Evolutionary conservation across 257 asterid species (phyloP), one percentile per base, ranked within the genome.

Genomic region (Petunia secreta): DNA sequence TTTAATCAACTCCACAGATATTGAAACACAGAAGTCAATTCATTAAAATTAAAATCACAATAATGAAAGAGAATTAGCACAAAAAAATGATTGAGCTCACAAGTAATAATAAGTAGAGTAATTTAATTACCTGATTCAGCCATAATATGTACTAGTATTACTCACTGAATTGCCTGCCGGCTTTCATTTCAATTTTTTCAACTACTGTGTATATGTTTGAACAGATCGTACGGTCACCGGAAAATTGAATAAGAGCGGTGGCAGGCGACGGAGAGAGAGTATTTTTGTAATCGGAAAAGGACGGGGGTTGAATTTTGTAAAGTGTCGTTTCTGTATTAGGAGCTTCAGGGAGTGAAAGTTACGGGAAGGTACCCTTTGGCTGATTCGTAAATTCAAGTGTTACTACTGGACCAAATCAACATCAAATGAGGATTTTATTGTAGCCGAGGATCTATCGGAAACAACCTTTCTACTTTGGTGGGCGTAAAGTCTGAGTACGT

Each of bases 111-210:
- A 69, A 71, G 59, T 71, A 34, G 6, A 71, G 34, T 50, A 25
- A 25, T 71, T 52, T 16, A 48, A 25, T 71, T 71, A 71, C 77
- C 77, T 71, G 77, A 71, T 50, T 71, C 77, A 13, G 62, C 46
- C 77, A 71, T 71, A 14, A 71, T 71, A 25, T 48, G 25, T 5
- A 69, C 25, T 25, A 25, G 25, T 25, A 25, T 25, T 25, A 25
- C 25, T 39, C 75, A 7, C 37, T 71, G 7, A 71, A 2, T 3
- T 71, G 46, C 59, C 41, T 4, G 77, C 11, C 43, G 60, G 57
- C 77, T 48, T 71, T 71, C 58, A 71, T 71, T 46, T 44, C 58
- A 69, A 2, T 25, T 8, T 44, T 69, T 16, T 46, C 41, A 48
- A 69, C 41, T 41, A 48, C 63, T 57, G n/a, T 57, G 63, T 8